These are phyloP conservation scores for Hypomontagnella monticulosa DNA, from an alignment of 495 filamentous ascomycete species.

Conservation along the genomic window DNA sequence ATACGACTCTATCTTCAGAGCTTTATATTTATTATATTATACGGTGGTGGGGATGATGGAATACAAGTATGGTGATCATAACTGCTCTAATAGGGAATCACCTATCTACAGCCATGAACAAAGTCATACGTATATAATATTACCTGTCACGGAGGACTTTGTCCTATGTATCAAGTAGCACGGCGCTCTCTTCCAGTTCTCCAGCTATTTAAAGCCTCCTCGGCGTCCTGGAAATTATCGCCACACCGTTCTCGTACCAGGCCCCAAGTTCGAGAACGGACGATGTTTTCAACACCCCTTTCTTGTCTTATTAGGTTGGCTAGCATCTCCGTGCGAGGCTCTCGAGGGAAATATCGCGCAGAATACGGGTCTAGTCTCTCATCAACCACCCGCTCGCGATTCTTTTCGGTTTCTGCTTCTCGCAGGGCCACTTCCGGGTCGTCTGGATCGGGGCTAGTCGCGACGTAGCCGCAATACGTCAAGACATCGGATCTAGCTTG, in stretches of 20 bases:
- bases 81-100: neutral
- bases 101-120: too few species aligned
- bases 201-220: conserved; percentile 67
- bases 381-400: conserved; percentile 81
- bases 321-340: conserved; percentile 84
- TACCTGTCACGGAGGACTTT: neutral
- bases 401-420: conserved; percentile 72
- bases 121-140: too few species aligned
- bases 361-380: conserved; percentile 95
- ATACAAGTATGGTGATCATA: neutral
- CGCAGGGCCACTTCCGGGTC: conserved; percentile 81
- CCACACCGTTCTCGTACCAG: conserved; percentile 83
- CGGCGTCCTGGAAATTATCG: conserved; percentile 63
- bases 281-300: conserved; percentile 84
- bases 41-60: conserved; percentile 7
- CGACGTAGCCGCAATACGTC: conserved; percentile 89
- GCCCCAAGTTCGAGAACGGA: conserved; percentile 83
- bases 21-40: too few species aligned
- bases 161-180: conserved; percentile 10
- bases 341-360: conserved; percentile 81
- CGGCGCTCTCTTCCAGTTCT: conserved; percentile 39
- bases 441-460: conserved; percentile 84
- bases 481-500: conserved; percentile 84
- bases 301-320: conserved; percentile 84
- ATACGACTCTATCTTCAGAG: too few species aligned